Evolutionary conservation across 2,329 filamentous ascomycete species (phyloP), one percentile per base, ranked within the genome.

Genomic region (Ophiostoma quercus): DNA sequence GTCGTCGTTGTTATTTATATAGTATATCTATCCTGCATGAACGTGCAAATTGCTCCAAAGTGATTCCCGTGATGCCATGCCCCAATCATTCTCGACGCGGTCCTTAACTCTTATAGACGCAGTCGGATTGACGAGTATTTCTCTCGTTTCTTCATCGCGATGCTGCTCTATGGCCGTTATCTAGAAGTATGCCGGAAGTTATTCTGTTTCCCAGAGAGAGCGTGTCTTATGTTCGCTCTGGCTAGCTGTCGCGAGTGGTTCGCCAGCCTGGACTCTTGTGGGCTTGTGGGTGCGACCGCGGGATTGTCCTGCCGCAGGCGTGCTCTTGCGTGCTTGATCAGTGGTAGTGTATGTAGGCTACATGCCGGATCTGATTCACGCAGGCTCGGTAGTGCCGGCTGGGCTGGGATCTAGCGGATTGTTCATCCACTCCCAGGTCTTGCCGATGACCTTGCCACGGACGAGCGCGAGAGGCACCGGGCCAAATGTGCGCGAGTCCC

Each of bases 401-500:
- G 12, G 19, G 19, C 68, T 67, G 1, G 41, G 29, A 19, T 71
- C 76, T 47, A 74, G 76, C n/a, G 72, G 78, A 71, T 75, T 82
- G 71, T 79, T 77, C 22, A 89, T 79, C 82, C 83, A 86, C 63
- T 79, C 78, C 72, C 85, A 81, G 1, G 82, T 75, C 72, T 81
- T 87, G 73, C 85, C 90, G 54, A 94, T 80, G 2, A 95, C 88
- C 78, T 96, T 98, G 66, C 93, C 93, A 75, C 85, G 88, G 63
- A 99, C 86, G 73, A 99, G 81, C 1, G 87, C 94, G 76, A 99
- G 81, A 0, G 95, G 95, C 37, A 99, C 78, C 0, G 95, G 92
- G 0, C 95, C 95, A 80, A 90, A 97, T 57, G 88, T 83, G 72
- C 95, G 88, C 62, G 93, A 97, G 81, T 99, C 95, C 73, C 92